Evolutionary conservation across 768 basidiomycete genomes (phyloP), one percentile per base, ranked within the genome.

Genomic region (Suillus placidus): DNA sequence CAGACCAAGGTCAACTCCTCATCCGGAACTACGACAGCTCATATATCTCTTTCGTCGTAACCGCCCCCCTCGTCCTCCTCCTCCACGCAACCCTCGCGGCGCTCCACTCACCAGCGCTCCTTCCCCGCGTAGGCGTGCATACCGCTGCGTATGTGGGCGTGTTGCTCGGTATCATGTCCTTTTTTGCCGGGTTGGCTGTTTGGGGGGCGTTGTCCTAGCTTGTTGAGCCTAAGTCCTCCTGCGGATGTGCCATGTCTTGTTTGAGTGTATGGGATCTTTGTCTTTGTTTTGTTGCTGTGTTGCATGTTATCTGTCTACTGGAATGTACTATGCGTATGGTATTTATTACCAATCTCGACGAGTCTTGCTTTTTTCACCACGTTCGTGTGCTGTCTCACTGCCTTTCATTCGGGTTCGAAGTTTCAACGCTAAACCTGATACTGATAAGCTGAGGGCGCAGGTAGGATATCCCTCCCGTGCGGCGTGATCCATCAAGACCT

Each of bases 61-160:
- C 84, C 0, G 76, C 85, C 52, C 80, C 83, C 10, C 49, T 81
- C 1, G 75, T 86, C 35, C 67, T 85, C 35, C 37, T 80, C 7
- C 72, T 88, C 16, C 88, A 91, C 61, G 78, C 82, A 10, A 70
- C 82, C 37, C 83, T 94, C 26, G 79, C 85, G 4, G 76, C 90
- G 20, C 80, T 93, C 62, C 89, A 93, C 68, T 87, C 90, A 0
- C 86, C 90, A 1, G 76, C 82, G 61, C 78, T 92, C 35, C 81
- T 94, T 14, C 90, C 91, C 0, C 82, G 84, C 47, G 84, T 94
- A 34, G 93, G 93, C 8, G 83, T 93, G 35, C 93, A 92, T 60
- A 87, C 86, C 0, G 89, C 88, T 38, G 91, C 90, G 32, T 95
- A 93, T 75, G 80, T 88, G 12, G 87, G 85, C 26, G 80, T 87